These are phyloP conservation scores for Sextonia rubra DNA, from an alignment of 164 flowering plant genomes.

Conservation along the genomic window DNA sequence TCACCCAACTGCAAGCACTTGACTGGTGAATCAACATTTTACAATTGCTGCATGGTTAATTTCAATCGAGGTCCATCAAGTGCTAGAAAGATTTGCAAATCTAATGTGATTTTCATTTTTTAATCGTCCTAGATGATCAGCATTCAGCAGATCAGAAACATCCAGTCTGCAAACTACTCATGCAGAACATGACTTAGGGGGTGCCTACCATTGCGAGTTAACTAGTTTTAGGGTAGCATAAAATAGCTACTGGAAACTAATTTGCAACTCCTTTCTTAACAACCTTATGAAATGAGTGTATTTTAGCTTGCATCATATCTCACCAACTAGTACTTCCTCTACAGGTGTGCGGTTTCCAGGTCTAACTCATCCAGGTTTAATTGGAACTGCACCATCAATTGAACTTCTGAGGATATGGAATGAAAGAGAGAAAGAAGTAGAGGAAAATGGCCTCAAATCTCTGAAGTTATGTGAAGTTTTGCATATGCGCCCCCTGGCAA, in stretches of 20 bases:
- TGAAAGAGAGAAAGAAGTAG: conserved; percentile 65
- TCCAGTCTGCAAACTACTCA: too few species aligned
- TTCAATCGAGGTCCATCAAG: too few species aligned
- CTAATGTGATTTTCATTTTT: too few species aligned
- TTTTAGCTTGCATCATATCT: background rate
- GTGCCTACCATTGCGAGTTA: too few species aligned
- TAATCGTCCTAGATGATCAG: too few species aligned
- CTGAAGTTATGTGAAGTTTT: conserved; percentile 73
- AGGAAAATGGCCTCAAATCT: conserved; percentile 65
- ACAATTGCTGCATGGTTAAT: too few species aligned
- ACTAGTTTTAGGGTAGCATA: too few species aligned
- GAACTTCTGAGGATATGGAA: conserved; percentile 87
- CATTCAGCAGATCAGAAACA: too few species aligned
- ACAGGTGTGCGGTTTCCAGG: conserved; percentile 92
- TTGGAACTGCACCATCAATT: conserved; percentile 94
- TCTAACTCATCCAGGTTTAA: conserved; percentile 82
- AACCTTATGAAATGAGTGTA: background rate
- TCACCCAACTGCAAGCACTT: too few species aligned
- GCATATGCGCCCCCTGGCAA: conserved; percentile 81
- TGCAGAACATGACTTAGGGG: too few species aligned
- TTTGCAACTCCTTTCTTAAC: background rate
- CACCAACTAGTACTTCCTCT: background rate
- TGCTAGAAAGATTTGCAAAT: too few species aligned
- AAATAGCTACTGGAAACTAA: background rate
- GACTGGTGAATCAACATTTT: too few species aligned